Evolutionary conservation across 208 protist genomes (phyloP).

Genomic region (Endotrypanum monterogeii): DNA sequence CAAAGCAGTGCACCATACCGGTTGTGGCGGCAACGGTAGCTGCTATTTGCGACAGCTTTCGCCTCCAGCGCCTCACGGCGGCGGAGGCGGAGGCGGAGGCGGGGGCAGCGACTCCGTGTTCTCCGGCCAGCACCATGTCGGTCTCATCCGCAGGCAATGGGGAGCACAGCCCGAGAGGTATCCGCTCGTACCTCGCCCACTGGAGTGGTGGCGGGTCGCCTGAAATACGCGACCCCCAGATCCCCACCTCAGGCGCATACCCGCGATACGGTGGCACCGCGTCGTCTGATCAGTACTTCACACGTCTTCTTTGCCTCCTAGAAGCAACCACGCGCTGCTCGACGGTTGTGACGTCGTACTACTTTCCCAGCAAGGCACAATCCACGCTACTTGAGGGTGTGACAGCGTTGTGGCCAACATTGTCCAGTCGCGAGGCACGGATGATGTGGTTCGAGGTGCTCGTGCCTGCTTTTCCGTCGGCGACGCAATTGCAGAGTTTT

Average conservation of each 20-base stretch:
- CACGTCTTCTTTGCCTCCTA: constrained; percentile 23
- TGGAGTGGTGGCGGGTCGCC: constrained; percentile 1
- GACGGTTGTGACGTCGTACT: constrained; percentile 53
- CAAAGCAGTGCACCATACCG: constrained; percentile 50
- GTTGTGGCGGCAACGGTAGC: constrained; percentile 51
- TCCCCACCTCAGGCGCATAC: not conserved
- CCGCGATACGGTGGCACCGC: not conserved
- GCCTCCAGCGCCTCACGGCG: constrained; percentile 29
- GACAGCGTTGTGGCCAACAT: constrained; percentile 52
- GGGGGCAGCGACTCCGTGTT: not conserved
- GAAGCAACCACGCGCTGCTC: constrained; percentile 23
- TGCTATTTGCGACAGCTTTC: constrained; percentile 58
- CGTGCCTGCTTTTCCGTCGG: constrained; percentile 50
- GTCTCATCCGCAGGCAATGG: not conserved
- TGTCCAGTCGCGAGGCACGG: constrained; percentile 34
- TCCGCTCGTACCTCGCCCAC: constrained; percentile 22
- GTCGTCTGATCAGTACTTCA: constrained; percentile 17
- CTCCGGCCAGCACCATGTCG: not conserved
- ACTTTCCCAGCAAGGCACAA: constrained; percentile 72
- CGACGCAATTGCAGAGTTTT: constrained; percentile 33
- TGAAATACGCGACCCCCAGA: not conserved
- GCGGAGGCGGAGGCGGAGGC: not conserved
- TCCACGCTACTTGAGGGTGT: constrained; percentile 50
- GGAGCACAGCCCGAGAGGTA: constrained; percentile 2
- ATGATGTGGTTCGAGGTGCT: constrained; percentile 40